Conservation (phyloP, 257 asterid species). For the Capsicum chinense region DNA sequence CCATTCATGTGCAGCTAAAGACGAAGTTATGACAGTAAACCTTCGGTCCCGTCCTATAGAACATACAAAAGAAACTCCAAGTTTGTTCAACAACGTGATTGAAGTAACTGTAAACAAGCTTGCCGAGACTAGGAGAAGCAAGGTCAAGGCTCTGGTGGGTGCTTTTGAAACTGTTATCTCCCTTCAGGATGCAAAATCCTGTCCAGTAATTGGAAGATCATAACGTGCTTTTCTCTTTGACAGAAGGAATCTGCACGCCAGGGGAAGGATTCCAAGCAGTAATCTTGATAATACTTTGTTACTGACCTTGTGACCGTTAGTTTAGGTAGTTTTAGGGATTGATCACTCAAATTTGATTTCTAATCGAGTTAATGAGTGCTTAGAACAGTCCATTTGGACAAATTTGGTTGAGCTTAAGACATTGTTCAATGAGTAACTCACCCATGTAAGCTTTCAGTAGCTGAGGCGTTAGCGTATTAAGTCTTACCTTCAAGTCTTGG, state of each 20-base stretch:
- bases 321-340: slow-evolving; percentile 26
- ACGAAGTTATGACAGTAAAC: slow-evolving; percentile 1
- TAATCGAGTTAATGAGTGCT: slow-evolving; percentile 30
- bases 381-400: slow-evolving; percentile 4
- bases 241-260: neutral
- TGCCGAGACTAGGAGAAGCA: slow-evolving; percentile 55
- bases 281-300: slow-evolving; percentile 4
- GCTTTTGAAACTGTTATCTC: slow-evolving; percentile 64
- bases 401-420: slow-evolving; percentile 20
- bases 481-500: slow-evolving; percentile 8
- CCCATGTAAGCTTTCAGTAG: slow-evolving; percentile 10
- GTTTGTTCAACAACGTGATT: slow-evolving; percentile 37
- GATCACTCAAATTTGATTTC: slow-evolving; percentile 30
- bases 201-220: neutral
- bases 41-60: slow-evolving; percentile 15
- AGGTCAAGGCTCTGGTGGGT: slow-evolving; percentile 71
- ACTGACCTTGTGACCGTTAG: neutral
- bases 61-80: slow-evolving; percentile 18
- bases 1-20: neutral
- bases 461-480: slow-evolving; percentile 18
- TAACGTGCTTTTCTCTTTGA: slow-evolving; percentile 7
- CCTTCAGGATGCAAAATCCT: slow-evolving; percentile 44
- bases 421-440: slow-evolving; percentile 17
- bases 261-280: neutral
- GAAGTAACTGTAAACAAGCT: slow-evolving; percentile 63